Conservation (phyloP, 768 basidiomycete genomes). For the Lentinula sp. region DNA sequence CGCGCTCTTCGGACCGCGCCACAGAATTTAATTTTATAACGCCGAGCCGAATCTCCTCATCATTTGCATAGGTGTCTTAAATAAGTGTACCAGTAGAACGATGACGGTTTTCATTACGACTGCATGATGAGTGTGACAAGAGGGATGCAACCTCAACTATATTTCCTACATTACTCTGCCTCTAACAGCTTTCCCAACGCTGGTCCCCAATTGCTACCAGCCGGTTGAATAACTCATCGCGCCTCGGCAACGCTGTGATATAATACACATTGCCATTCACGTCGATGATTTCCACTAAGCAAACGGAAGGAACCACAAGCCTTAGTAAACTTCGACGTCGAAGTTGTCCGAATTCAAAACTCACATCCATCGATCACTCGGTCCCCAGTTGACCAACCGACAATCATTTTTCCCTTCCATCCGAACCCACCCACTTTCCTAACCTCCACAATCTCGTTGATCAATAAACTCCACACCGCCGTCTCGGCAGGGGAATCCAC, state of each 20-base stretch:
- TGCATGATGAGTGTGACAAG: too few relatives aligned
- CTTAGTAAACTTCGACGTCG: neutral
- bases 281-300: conserved; percentile 19
- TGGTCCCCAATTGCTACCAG: conserved; percentile 12
- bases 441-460: conserved; percentile 24
- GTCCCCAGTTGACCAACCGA: conserved; percentile 24
- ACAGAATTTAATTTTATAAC: too few relatives aligned
- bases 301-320: neutral
- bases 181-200: conserved; percentile 12
- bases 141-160: too few relatives aligned
- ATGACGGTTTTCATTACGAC: too few relatives aligned
- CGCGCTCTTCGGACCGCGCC: neutral
- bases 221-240: conserved; percentile 13
- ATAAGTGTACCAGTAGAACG: too few relatives aligned
- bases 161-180: neutral
- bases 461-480: conserved; percentile 19
- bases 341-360: neutral
- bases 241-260: conserved; percentile 19
- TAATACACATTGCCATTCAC: conserved; percentile 9
- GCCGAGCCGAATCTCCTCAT: too few relatives aligned
- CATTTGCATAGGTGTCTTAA: too few relatives aligned
- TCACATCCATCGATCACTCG: conserved; percentile 20
- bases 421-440: conserved; percentile 29
- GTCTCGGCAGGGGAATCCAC: neutral
- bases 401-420: conserved; percentile 31